These are phyloP conservation scores for Cydonia oblonga DNA, from an alignment of 331 rosid genomes.

Conservation along the genomic window DNA sequence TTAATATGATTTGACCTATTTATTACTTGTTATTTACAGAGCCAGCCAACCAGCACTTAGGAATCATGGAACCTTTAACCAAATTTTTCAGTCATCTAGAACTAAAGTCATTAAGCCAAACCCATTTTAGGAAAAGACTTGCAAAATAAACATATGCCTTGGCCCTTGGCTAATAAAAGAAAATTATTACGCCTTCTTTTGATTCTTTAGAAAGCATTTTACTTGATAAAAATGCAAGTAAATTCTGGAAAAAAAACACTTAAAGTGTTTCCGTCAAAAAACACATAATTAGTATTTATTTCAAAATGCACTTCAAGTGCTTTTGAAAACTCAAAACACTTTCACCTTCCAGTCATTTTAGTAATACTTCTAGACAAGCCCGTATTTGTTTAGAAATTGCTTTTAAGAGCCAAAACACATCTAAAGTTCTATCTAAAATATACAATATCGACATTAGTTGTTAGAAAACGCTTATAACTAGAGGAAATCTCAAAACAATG, in stretches of 20 bases:
- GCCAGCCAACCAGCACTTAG: background rate
- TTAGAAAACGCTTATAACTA: background rate
- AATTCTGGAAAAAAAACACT: rapidly evolving
- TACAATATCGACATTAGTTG: background rate
- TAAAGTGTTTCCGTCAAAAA: no score
- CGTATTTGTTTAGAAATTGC: background rate
- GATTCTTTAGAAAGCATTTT: no score
- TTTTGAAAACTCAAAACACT: background rate
- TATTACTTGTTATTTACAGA: background rate
- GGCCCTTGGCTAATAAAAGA: no score
- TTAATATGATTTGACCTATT: background rate
- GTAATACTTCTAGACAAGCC: no score
- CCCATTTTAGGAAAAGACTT: no score
- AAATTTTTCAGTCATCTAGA: no score
- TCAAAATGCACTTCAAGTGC: background rate
- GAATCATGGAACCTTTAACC: background rate
- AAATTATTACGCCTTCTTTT: no score
- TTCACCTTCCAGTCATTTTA: background rate
- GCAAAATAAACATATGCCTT: no score
- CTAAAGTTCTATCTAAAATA: background rate
- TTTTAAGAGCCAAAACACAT: background rate
- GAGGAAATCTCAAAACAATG: background rate
- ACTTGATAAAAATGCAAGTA: no score
- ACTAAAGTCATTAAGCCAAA: no score
- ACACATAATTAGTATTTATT: no score